These are phyloP conservation scores for Tylopilus vinaceipallidus DNA, from an alignment of 768 basidiomycete species.

Conservation along the genomic window DNA sequence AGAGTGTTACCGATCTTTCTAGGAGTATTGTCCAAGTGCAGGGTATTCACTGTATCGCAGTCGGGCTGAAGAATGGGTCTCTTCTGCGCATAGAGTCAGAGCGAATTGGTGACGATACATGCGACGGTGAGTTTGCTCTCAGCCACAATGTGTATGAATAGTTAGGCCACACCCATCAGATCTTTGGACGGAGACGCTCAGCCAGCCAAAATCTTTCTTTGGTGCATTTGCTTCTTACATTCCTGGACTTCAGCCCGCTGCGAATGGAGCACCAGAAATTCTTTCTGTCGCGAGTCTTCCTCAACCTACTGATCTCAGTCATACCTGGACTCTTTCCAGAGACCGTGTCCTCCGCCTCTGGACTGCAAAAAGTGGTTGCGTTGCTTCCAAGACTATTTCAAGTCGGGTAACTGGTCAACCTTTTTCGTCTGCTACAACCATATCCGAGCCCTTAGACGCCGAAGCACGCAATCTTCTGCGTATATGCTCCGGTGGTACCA, in stretches of 20 bases:
- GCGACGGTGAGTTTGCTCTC: conserved; percentile 53
- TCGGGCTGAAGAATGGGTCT: conserved; percentile 59
- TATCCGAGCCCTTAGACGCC: conserved; percentile 54
- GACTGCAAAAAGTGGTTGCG: conserved; percentile 74
- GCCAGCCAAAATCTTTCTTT: conserved; percentile 65
- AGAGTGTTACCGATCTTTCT: conserved; percentile 44
- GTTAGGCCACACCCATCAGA: conserved; percentile 40
- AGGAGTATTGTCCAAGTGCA: conserved; percentile 61
- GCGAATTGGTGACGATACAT: conserved; percentile 48
- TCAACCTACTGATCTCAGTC: conserved; percentile 70
- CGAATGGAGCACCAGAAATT: conserved; percentile 54
- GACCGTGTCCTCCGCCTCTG: conserved; percentile 84
- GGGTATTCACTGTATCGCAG: conserved; percentile 61
- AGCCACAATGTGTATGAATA: conserved; percentile 2
- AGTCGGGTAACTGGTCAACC: conserved; percentile 32
- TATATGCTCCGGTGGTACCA: conserved; percentile 49
- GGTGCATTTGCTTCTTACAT: conserved; percentile 67
- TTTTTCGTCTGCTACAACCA: conserved; percentile 31
- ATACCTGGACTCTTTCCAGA: conserved; percentile 83
- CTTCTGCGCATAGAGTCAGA: conserved; percentile 71
- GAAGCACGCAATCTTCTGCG: conserved; percentile 63
- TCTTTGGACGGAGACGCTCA: conserved; percentile 66
- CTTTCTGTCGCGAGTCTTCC: conserved; percentile 71
- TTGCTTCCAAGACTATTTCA: conserved; percentile 58
- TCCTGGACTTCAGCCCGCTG: conserved; percentile 46